Evolutionary conservation across 2,329 filamentous ascomycete species (phyloP).

Genomic region (Fusarium penzigii): DNA sequence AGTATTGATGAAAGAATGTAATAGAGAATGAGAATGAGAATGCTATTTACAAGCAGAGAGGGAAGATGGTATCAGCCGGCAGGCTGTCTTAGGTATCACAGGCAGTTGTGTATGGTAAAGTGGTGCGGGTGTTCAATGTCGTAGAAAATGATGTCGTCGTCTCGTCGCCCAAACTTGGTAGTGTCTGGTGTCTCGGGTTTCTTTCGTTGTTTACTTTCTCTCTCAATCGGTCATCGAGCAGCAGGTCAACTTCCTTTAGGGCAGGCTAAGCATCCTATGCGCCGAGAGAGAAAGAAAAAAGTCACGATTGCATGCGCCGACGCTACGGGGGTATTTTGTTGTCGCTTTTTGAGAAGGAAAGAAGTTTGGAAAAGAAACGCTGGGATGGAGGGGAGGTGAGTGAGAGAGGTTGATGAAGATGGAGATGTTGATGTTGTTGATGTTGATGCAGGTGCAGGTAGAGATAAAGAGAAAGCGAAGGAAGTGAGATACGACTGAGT

Average conservation of each 20-base stretch:
- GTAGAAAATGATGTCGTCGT: constrained; percentile 8
- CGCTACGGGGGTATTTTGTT: constrained; percentile 4
- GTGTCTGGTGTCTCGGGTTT: constrained; percentile 1
- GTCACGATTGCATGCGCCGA: constrained; percentile 20
- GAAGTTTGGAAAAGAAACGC: constrained; percentile 9
- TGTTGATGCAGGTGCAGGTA: too few relatives aligned
- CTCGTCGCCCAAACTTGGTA: constrained; percentile 17
- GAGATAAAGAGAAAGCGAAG: constrained; percentile 12
- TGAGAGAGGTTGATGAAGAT: not conserved
- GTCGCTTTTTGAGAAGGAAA: not conserved
- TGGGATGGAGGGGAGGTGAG: not conserved
- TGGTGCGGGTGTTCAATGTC: constrained; percentile 7
- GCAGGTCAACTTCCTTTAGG: constrained; percentile 20
- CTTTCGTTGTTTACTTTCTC: constrained; percentile 30
- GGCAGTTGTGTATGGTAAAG: constrained; percentile 7
- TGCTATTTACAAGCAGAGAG: constrained; percentile 15
- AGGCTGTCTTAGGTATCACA: constrained; percentile 6
- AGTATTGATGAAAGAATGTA: constrained; percentile 13
- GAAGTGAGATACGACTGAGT: constrained; percentile 25
- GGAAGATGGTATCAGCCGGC: constrained; percentile 8
- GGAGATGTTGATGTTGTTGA: not conserved
- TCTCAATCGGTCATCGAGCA: constrained; percentile 29
- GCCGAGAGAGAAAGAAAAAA: constrained; percentile 15
- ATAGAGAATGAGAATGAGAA: constrained; percentile 6
- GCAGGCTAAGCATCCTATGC: constrained; percentile 27